Percentiles rank a stretch among this genome's conserved stretches.
These are phyloP conservation scores for Mycosphaerella sp. DNA, from an alignment of 2,329 filamentous ascomycete species.

Conservation along the genomic window DNA sequence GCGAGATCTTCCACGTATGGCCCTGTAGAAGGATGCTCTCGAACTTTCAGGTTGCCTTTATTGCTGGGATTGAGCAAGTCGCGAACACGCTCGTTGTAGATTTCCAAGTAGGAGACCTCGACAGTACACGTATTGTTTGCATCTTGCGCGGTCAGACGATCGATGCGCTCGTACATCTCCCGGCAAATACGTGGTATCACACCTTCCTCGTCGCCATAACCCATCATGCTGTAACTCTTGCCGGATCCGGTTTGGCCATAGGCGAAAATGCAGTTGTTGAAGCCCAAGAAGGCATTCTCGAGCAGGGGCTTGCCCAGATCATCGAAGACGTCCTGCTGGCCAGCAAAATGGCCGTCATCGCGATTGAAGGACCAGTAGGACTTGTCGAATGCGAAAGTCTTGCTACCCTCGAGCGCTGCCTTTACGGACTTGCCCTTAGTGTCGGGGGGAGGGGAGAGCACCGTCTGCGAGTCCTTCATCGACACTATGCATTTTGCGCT, in stretches of 20 bases:
- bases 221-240: constrained; percentile 99
- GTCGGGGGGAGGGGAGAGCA: constrained; percentile 66
- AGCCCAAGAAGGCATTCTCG: constrained; percentile 96
- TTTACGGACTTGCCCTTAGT: constrained; percentile 61
- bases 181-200: constrained; percentile 97
- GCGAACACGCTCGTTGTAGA: constrained; percentile 96
- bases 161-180: constrained; percentile 92
- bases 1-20: constrained; percentile 98
- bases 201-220: constrained; percentile 89
- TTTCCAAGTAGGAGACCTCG: constrained; percentile 97
- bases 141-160: constrained; percentile 60
- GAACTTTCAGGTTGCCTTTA: constrained; percentile 92
- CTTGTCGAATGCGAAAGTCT: constrained; percentile 90
- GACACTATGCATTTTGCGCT: constrained; percentile 94
- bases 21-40: constrained; percentile 94
- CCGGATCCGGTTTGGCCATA: constrained; percentile 98
- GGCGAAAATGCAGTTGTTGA: constrained; percentile 99
- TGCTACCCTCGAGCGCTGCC: constrained; percentile 57
- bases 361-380: constrained; percentile 98
- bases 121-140: constrained; percentile 81
- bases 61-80: constrained; percentile 92
- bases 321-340: constrained; percentile 79
- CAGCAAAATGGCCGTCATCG: constrained; percentile 73
- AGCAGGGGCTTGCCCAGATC: constrained; percentile 85
- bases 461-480: constrained; percentile 89